Conservation (phyloP, 108 stramenopile genomes). For the Cyclotella kingstonii region DNA sequence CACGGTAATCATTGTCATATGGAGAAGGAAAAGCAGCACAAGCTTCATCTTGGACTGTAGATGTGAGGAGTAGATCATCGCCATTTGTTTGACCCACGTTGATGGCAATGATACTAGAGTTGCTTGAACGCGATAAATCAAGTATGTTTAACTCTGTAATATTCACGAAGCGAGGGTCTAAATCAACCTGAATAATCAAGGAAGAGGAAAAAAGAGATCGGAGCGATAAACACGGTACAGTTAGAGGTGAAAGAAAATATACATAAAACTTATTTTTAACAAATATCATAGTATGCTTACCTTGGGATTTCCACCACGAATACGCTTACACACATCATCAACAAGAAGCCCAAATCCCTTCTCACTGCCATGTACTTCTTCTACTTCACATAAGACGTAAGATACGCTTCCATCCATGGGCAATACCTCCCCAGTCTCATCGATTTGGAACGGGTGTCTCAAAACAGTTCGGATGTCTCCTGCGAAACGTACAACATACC, state of each 20-base stretch:
- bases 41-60: slow-evolving; percentile 29
- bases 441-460: slow-evolving; percentile 30
- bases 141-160: slow-evolving; percentile 30
- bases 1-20: slow-evolving; percentile 47
- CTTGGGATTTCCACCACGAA: slow-evolving; percentile 36
- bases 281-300: slow-evolving; percentile 1
- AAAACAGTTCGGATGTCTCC: slow-evolving; percentile 34
- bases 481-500: slow-evolving; percentile 29
- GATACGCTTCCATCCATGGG: slow-evolving; percentile 24
- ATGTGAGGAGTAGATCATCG: slow-evolving; percentile 30
- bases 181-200: slow-evolving; percentile 7
- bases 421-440: slow-evolving; percentile 24
- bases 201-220: neutral
- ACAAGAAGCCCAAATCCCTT: slow-evolving; percentile 30
- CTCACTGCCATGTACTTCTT: slow-evolving; percentile 34
- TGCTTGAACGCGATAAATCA: slow-evolving; percentile 23
- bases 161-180: slow-evolving; percentile 39
- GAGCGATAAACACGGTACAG: too few relatives aligned
- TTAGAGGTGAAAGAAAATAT: neutral
- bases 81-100: slow-evolving; percentile 37
- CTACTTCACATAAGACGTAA: slow-evolving; percentile 30
- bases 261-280: too few relatives aligned
- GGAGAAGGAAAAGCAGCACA: slow-evolving; percentile 38
- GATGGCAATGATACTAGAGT: slow-evolving; percentile 19
- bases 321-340: slow-evolving; percentile 2